Percentiles rank a stretch among this genome's conserved stretches.
Conservation (phyloP, 768 basidiomycete genomes). For the Cystoderma amianthinum region DNA sequence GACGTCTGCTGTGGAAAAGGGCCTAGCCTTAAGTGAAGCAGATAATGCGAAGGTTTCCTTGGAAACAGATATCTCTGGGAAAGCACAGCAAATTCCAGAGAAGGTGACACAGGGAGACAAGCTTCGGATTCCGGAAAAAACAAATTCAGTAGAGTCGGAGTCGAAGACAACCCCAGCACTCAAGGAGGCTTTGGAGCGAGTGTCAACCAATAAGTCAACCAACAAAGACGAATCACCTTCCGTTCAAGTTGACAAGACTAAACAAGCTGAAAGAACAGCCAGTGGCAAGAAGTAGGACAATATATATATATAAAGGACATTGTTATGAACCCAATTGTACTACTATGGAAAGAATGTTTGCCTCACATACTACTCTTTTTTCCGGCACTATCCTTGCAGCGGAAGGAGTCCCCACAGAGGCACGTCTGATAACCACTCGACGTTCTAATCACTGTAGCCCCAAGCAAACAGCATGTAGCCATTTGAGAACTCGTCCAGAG, state of each 20-base stretch:
- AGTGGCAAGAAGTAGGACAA: too few relatives aligned
- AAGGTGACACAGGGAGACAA: not conserved
- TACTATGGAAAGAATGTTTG: constrained; percentile 50
- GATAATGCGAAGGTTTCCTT: too few relatives aligned
- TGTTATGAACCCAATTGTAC: too few relatives aligned
- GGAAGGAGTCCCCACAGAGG: constrained; percentile 81
- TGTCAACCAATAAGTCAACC: too few relatives aligned
- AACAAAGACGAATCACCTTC: too few relatives aligned
- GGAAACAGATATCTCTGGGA: not conserved
- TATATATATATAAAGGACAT: too few relatives aligned
- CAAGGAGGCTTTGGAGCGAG: too few relatives aligned
- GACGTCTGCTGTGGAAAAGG: not conserved
- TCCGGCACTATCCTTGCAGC: constrained; percentile 72
- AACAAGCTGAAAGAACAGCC: too few relatives aligned
- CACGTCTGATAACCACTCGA: constrained; percentile 46
- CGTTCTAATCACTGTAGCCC: constrained; percentile 29
- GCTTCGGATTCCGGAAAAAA: not conserved
- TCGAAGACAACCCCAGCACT: too few relatives aligned
- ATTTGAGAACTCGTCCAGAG: constrained; percentile 6
- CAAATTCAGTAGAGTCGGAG: not conserved
- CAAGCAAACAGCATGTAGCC: constrained; percentile 6
- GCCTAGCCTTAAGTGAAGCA: not conserved
- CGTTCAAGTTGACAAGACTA: too few relatives aligned
- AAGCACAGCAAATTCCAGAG: not conserved
- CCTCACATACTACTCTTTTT: constrained; percentile 79